A percentile compares a stretch with the other conserved stretches of the same genome.
phyloP scores from a whole-genome alignment of 2,329 filamentous ascomycete genomes.

The Botrytis galanthina region DNA sequence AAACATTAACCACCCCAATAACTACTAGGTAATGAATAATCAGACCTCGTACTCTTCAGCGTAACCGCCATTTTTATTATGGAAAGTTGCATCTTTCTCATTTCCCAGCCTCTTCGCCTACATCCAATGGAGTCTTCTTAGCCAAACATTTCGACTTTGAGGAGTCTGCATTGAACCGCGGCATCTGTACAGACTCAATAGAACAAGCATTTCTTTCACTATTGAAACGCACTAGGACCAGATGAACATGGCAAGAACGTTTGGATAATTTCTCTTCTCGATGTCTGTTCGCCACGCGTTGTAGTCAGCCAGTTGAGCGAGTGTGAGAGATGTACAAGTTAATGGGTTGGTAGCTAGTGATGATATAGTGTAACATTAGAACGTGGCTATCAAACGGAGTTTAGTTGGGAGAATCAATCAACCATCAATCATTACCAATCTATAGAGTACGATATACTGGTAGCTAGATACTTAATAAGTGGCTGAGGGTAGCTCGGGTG shows the following conservation, averaged over 20 bases:
- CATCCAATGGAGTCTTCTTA: neutral
- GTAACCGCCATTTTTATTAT: conserved; percentile 9
- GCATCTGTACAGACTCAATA: neutral
- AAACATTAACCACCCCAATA: neutral
- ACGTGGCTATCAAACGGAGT: neutral
- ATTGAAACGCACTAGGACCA: neutral
- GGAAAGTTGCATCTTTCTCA: conserved; percentile 1
- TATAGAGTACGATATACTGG: too few relatives aligned
- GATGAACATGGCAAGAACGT: neutral
- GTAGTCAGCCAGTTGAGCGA: neutral
- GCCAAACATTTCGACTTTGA: neutral
- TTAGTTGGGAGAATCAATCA: neutral
- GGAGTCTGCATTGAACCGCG: neutral
- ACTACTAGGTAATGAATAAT: neutral
- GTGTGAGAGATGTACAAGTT: neutral
- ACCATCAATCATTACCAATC: neutral
- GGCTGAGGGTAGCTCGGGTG: neutral
- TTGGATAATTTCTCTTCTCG: neutral
- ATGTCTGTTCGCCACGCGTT: neutral
- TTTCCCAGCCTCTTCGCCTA: neutral
- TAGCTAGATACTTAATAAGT: neutral
- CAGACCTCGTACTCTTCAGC: neutral
- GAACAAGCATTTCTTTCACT: neutral
- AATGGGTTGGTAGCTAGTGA: neutral
- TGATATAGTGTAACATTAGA: neutral